Evolutionary conservation across 2,329 filamentous ascomycete genomes (phyloP).

Genomic region (Leptodontidium sp.): DNA sequence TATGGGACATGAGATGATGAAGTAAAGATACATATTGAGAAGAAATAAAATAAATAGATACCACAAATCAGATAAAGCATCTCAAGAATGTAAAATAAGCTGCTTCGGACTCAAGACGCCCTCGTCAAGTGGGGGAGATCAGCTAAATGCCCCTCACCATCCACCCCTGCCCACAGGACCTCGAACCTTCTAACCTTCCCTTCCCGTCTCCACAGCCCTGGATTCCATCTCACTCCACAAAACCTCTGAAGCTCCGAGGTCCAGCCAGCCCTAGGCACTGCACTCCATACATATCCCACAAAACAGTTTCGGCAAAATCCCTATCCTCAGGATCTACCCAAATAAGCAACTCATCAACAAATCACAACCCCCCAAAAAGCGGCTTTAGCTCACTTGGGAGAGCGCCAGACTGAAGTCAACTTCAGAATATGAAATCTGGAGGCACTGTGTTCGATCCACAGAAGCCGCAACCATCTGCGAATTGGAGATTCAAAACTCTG

Average conservation of each 20-base stretch:
- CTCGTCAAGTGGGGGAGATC: too few species aligned
- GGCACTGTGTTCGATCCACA: constrained; percentile 34
- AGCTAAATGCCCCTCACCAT: too few species aligned
- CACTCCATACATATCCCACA: background rate
- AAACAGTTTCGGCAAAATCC: background rate
- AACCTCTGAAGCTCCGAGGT: background rate
- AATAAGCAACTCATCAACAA: background rate
- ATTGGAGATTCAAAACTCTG: constrained; percentile 10
- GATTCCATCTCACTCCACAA: too few species aligned
- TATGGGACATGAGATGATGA: constrained; percentile 41
- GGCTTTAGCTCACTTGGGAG: constrained; percentile 33
- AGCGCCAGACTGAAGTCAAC: constrained; percentile 32
- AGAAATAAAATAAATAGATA: background rate
- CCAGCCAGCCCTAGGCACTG: background rate
- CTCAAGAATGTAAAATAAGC: too few species aligned
- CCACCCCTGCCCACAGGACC: too few species aligned
- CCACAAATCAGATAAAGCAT: background rate
- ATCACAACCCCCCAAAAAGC: constrained; percentile 19
- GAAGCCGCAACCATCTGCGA: constrained; percentile 32
- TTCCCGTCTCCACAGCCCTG: too few species aligned
- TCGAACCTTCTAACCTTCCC: too few species aligned
- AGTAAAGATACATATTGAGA: background rate
- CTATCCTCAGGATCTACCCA: background rate
- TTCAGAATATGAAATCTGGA: constrained; percentile 29
- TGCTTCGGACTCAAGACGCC: too few species aligned